These are phyloP conservation scores for Trichopus zeylanicus DNA, from an alignment of 116 monocot genomes.

Conservation along the genomic window DNA sequence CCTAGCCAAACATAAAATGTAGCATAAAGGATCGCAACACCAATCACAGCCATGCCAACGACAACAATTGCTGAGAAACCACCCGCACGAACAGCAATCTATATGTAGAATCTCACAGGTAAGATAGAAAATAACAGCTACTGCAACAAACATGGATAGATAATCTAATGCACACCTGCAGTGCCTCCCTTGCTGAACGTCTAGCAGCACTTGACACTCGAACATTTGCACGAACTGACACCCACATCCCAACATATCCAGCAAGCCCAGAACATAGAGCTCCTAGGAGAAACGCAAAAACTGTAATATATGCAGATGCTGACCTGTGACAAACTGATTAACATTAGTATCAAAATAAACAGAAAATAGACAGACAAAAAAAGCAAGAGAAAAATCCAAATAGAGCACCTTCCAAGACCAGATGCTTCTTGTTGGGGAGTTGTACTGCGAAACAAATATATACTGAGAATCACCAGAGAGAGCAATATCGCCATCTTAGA, in stretches of 20 bases:
- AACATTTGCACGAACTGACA: conserved; percentile 99
- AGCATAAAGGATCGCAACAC: conserved; percentile 89
- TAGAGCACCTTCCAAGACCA: conserved; percentile 72
- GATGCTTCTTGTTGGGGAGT: conserved; percentile 95
- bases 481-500: conserved; percentile 94
- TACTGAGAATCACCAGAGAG: conserved; percentile 73
- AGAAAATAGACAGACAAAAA: not conserved
- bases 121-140: conserved; percentile 3
- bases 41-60: conserved; percentile 98
- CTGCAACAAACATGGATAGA: not conserved
- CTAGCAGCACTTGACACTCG: conserved; percentile 97
- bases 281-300: conserved; percentile 93
- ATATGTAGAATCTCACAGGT: conserved; percentile 10
- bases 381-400: not conserved
- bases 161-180: conserved; percentile 58
- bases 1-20: conserved; percentile 87
- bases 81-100: conserved; percentile 99
- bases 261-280: conserved; percentile 97
- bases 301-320: conserved; percentile 83
- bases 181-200: conserved; percentile 91
- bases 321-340: conserved; percentile 25
- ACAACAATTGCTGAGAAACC: conserved; percentile 97
- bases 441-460: conserved; percentile 83
- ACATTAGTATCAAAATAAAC: not conserved
- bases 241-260: conserved; percentile 99